A percentile compares a stretch with the other conserved stretches of the same genome.
Conservation (phyloP, 73 alveolate species). For the Paramecium sexaurelia region DNA sequence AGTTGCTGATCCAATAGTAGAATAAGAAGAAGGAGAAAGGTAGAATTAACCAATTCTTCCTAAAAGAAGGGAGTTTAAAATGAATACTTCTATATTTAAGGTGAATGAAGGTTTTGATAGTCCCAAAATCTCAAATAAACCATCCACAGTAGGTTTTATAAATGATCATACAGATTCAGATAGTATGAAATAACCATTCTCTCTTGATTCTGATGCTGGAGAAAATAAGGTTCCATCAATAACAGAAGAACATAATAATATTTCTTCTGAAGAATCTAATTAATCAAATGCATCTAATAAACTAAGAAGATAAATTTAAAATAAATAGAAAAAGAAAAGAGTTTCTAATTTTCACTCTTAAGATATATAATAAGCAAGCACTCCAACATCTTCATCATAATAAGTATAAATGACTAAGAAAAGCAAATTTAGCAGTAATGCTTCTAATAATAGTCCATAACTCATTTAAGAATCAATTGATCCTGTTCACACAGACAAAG, state of each 20-base stretch:
- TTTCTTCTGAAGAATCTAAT: background rate
- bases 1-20: conserved; percentile 26
- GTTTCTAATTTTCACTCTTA: background rate
- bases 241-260: background rate
- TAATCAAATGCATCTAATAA: background rate
- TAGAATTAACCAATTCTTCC: background rate
- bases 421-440: conserved; percentile 23
- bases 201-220: background rate
- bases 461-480: background rate
- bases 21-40: background rate
- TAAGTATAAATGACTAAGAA: background rate
- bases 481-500: background rate
- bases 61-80: conserved; percentile 1
- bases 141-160: background rate
- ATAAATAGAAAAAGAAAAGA: background rate
- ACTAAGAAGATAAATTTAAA: background rate
- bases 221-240: background rate
- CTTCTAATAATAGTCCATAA: conserved; percentile 5
- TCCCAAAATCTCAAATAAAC: background rate
- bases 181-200: background rate
- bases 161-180: conserved; percentile 34
- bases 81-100: conserved; percentile 40
- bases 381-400: conserved; percentile 10
- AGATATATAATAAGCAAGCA: background rate
- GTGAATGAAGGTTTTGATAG: conserved; percentile 44